Conservation (phyloP, 1,284 basidiomycete species). For the Neonothopanus nambi region DNA sequence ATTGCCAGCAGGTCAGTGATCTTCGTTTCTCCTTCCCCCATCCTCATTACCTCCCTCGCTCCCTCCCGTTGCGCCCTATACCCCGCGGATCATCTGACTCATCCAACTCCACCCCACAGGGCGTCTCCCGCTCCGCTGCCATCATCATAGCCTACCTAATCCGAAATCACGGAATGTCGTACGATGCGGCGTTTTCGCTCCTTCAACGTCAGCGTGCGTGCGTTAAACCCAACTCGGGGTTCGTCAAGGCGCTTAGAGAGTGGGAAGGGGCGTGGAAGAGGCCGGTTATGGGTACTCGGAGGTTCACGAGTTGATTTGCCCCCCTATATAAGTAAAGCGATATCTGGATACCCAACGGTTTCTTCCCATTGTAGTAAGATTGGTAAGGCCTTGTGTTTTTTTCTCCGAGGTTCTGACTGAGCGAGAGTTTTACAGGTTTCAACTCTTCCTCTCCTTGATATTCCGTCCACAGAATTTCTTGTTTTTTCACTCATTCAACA, state of each 20-base stretch:
- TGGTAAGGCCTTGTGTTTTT: too few relatives aligned
- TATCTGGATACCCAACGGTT: too few relatives aligned
- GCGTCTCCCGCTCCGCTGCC: constrained; percentile 67
- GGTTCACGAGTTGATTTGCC: constrained; percentile 9
- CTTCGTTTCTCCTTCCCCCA: constrained; percentile 1
- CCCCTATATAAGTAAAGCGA: too few relatives aligned
- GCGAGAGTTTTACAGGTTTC: too few relatives aligned
- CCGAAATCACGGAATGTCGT: constrained; percentile 64
- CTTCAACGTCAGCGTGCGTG: constrained; percentile 63
- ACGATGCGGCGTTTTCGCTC: constrained; percentile 58
- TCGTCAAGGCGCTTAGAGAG: constrained; percentile 50
- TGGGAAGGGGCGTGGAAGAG: constrained; percentile 40
- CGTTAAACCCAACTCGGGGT: constrained; percentile 70
- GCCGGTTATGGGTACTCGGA: constrained; percentile 7
- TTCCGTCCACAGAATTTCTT: too few relatives aligned
- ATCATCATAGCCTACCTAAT: constrained; percentile 71
- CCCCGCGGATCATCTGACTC: too few relatives aligned
- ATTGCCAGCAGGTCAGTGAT: constrained; percentile 61
- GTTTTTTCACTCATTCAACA: too few relatives aligned
- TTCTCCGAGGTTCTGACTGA: too few relatives aligned
- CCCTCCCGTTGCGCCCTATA: too few relatives aligned
- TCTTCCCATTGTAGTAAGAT: too few relatives aligned
- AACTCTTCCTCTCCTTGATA: too few relatives aligned
- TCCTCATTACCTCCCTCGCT: constrained; percentile 15
- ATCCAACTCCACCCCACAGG: too few relatives aligned